Evolutionary conservation across 2,329 filamentous ascomycete species (phyloP).

Genomic region (Gnomoniopsis smithogilvyi): DNA sequence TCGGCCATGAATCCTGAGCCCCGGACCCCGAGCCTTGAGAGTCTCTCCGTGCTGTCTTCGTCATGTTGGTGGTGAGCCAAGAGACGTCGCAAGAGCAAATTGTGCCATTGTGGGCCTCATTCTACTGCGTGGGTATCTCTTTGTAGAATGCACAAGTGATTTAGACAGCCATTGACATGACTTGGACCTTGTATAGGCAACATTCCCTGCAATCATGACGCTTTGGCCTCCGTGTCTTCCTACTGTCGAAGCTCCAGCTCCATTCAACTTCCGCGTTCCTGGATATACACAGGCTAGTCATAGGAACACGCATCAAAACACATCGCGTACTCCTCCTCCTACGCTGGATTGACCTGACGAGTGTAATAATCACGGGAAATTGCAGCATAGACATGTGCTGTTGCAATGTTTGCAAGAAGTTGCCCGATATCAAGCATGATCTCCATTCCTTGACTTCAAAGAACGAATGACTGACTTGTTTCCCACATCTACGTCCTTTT

Average conservation of each 20-base stretch:
- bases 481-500: constrained; percentile 5
- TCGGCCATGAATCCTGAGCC: too few species aligned
- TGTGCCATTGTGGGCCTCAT: too few species aligned
- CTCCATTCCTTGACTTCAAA: constrained; percentile 18
- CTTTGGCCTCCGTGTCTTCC: too few species aligned
- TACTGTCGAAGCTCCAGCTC: background rate
- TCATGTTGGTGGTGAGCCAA: too few species aligned
- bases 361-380: constrained; percentile 20
- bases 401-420: constrained; percentile 18
- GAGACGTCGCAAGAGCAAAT: too few species aligned
- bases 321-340: constrained; percentile 18
- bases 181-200: too few species aligned
- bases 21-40: too few species aligned
- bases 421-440: constrained; percentile 20
- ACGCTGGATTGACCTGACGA: constrained; percentile 15
- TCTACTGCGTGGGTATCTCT: too few species aligned
- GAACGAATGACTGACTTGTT: constrained; percentile 17
- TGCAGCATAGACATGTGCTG: constrained; percentile 20
- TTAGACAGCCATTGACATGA: too few species aligned
- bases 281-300: constrained; percentile 19
- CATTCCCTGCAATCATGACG: too few species aligned
- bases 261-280: background rate
- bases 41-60: too few species aligned
- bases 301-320: constrained; percentile 18
- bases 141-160: too few species aligned